Conservation (phyloP, 768 basidiomycete species). For the Tephrocybe sp. region DNA sequence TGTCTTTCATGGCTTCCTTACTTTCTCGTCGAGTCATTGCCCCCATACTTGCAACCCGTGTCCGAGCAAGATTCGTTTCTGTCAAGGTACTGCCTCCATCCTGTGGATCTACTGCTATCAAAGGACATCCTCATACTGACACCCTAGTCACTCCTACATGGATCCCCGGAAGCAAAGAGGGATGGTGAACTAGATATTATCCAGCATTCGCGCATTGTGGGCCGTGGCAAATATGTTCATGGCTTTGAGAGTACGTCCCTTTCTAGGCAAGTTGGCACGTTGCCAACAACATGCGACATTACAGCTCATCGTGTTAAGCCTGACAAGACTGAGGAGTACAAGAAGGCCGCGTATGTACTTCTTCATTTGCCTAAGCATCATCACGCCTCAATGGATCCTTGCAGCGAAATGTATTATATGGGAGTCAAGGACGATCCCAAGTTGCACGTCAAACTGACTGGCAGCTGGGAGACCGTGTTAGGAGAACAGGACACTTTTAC, state of each 20-base stretch:
- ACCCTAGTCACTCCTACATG: constrained; percentile 81
- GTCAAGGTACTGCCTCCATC: constrained; percentile 56
- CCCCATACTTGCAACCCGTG: constrained; percentile 23
- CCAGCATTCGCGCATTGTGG: constrained; percentile 88
- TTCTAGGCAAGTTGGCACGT: background rate
- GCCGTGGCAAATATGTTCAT: constrained; percentile 92
- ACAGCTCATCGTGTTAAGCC: constrained; percentile 87
- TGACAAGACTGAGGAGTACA: constrained; percentile 78
- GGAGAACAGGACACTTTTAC: constrained; percentile 87
- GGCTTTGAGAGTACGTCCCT: constrained; percentile 74
- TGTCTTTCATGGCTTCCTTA: constrained; percentile 29
- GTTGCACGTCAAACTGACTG: constrained; percentile 84
- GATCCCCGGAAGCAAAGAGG: constrained; percentile 86
- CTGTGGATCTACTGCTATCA: constrained; percentile 11
- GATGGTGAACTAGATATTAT: constrained; percentile 74
- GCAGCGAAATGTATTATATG: constrained; percentile 81
- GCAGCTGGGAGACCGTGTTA: constrained; percentile 89
- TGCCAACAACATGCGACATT: constrained; percentile 13
- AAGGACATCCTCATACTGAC: constrained; percentile 23
- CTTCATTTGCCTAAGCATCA: constrained; percentile 6
- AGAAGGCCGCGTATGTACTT: constrained; percentile 74
- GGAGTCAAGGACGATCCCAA: constrained; percentile 73
- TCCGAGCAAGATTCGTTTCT: constrained; percentile 51
- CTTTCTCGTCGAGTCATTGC: constrained; percentile 28
- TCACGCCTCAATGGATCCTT: background rate